Conservation (phyloP, 225 moss, liverwort and hornwort genomes). For the Lunularia cruciata region DNA sequence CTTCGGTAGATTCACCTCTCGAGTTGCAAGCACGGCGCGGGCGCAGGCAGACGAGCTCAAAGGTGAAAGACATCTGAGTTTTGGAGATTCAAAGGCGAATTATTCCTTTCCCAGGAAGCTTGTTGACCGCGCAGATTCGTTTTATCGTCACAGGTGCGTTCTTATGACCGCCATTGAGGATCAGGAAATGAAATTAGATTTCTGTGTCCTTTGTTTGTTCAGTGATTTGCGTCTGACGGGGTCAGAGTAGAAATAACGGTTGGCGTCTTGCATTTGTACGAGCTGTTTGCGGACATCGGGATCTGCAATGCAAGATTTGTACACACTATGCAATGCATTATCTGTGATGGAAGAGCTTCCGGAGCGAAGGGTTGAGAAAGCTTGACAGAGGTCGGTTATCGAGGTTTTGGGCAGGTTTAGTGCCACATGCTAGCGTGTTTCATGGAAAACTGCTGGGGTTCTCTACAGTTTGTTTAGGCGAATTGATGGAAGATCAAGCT, state of each 20-base stretch:
- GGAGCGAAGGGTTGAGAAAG: neutral
- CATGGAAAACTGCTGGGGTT: no score
- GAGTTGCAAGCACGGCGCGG: neutral
- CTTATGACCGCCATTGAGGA: neutral
- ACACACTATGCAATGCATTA: neutral
- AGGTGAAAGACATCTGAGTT: neutral
- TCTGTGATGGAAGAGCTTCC: neutral
- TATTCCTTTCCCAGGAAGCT: neutral
- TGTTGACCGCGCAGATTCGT: neutral
- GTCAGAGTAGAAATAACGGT: neutral
- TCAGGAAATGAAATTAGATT: neutral
- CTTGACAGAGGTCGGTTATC: neutral
- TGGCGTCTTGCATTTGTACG: neutral
- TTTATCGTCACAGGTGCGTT: no score
- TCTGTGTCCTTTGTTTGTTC: neutral
- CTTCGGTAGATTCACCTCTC: neutral
- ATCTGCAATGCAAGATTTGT: no score
- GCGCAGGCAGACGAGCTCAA: neutral
- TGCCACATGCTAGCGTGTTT: neutral
- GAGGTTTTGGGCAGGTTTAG: neutral
- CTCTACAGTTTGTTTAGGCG: no score
- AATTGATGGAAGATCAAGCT: no score
- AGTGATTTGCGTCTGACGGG: no score
- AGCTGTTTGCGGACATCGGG: neutral
- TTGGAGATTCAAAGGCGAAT: neutral